Base-by-base conservation (phyloP, 352 stramenopile genomes). In the Bremia lactucae region DNA sequence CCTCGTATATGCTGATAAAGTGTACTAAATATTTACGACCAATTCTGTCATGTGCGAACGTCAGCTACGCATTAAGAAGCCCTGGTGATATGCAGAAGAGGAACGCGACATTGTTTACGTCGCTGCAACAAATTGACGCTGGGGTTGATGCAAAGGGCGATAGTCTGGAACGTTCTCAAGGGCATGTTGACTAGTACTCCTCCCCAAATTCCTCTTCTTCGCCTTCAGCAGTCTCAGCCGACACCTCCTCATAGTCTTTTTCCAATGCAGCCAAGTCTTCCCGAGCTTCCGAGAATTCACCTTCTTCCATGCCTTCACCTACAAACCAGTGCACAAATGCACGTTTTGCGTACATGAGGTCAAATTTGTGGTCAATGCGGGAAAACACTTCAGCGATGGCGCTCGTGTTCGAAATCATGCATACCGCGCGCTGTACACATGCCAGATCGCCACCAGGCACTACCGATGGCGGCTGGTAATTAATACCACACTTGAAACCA, bases 311-410 rank as follows among this genome's bases (percentile, higher is more conserved):
- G 68, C 96, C 96, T 65, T 99, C 96, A 62, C 96, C 95, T 21
- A 98, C 52, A 55, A 98, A 98, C 95, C 96, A 99, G 80, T 99
- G 95, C 47, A 99, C 94, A 60, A 99, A 99, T 37, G 95, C 95
- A 74, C 95, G 93, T 81, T 98, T 98, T 51, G 93, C 93, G 72
- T 98, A 99, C 96, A 99, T 99, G 37, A 98, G 73, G 64, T 98
- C 95, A 68, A 99, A 99, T 85, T 99, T 98, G 86, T 98, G 92
- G 54, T 98, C 94, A 59, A 99, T 97, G 49, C 95, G 88, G 6
- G 76, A 96, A 47, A 98, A 96, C 20, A 97, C 95, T 66, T 98
- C 95, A 35, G 92, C 94, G 62, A 99, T 98, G 44, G 96, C 96
- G 23, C 92, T 98, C 38, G 93, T 98, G 84, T 99, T 99, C 42